Conservation (phyloP, 306 rosid species). For the Acacia crassicarpa region DNA sequence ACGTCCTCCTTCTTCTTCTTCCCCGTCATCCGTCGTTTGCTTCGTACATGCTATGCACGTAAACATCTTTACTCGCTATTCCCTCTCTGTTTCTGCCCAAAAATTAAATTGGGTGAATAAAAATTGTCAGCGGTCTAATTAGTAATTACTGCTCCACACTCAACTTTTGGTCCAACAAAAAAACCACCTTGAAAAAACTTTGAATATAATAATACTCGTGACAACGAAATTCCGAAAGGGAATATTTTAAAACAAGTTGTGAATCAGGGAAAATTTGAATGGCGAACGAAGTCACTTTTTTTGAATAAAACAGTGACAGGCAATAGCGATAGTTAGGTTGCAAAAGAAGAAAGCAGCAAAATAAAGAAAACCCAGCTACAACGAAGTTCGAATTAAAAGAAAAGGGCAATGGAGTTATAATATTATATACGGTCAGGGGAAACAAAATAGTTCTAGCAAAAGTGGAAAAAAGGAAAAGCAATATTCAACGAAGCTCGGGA, state of each 20-base stretch:
- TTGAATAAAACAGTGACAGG: constrained; percentile 44
- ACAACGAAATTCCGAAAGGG: constrained; percentile 1
- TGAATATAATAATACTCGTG: background rate
- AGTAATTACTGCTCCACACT: background rate
- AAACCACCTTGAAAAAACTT: background rate
- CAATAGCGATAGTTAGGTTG: constrained; percentile 17
- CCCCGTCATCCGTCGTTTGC: constrained; percentile 49
- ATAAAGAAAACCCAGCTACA: constrained; percentile 7
- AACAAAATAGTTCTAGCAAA: constrained; percentile 56
- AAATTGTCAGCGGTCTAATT: background rate
- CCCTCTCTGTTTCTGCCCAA: constrained; percentile 41
- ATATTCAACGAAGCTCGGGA: constrained; percentile 66
- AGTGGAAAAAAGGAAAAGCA: constrained; percentile 45
- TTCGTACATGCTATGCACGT: constrained; percentile 93
- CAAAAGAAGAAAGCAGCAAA: background rate
- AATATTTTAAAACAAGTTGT: background rate
- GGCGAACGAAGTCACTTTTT: constrained; percentile 25
- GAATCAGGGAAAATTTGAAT: background rate
- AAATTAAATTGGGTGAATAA: background rate
- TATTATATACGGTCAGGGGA: constrained; percentile 26
- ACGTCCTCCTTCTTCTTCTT: constrained; percentile 53
- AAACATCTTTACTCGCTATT: constrained; percentile 55
- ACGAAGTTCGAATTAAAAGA: background rate
- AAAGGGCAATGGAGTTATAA: background rate
- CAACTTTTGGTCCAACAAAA: background rate